Conservation (phyloP, 2,329 filamentous ascomycete species). For the Arthrobotrys sphaeroides region DNA sequence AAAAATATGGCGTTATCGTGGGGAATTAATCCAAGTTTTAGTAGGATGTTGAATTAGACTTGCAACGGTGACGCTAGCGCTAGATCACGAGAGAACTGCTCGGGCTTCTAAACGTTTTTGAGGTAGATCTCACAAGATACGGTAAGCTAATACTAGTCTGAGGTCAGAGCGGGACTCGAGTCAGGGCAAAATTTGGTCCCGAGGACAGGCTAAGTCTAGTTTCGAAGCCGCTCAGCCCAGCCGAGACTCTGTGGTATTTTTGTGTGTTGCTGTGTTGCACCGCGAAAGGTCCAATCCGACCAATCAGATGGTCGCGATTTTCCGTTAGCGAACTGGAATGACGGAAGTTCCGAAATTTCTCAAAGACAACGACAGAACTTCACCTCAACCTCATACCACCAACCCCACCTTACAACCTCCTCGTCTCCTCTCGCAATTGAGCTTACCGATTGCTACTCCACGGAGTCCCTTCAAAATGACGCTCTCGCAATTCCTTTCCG, state of each 20-base stretch:
- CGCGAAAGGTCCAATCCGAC: constrained; percentile 12
- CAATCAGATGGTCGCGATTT: constrained; percentile 41
- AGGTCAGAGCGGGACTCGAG: no score
- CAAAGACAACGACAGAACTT: constrained; percentile 29
- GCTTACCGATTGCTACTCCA: constrained; percentile 12
- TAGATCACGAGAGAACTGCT: no score
- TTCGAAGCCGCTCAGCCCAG: no score
- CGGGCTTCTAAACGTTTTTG: no score
- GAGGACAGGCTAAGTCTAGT: no score
- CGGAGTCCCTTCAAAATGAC: constrained; percentile 37
- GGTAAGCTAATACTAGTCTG: no score
- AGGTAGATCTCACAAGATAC: no score
- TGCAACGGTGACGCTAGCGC: no score
- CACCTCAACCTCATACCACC: constrained; percentile 24
- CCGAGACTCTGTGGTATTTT: background rate
- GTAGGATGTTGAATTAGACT: no score
- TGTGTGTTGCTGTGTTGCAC: constrained; percentile 31
- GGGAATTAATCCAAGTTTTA: no score
- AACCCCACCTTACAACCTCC: constrained; percentile 36
- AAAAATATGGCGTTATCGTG: no score
- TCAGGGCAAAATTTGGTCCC: no score
- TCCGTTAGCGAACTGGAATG: constrained; percentile 43
- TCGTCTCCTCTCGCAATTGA: constrained; percentile 34
- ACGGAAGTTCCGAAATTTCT: constrained; percentile 54
- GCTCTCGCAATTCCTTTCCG: constrained; percentile 57